Base-by-base conservation (phyloP, 768 basidiomycete genomes). In the Sistotremastrum suecicum region DNA sequence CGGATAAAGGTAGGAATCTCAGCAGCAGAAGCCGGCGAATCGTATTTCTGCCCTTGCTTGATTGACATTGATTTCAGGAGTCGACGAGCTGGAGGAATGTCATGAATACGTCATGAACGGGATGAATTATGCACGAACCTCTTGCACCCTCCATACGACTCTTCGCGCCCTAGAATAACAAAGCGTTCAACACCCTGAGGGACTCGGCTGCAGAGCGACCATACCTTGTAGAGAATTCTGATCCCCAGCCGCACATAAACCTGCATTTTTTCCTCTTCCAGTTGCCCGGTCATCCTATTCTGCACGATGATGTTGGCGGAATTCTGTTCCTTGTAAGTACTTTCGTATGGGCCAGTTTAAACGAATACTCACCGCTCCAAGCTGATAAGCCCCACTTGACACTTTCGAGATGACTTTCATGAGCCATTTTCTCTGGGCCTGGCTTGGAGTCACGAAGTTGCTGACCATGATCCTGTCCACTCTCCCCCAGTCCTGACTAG, bases 211-310 rank as follows among this genome's bases (percentile, higher is more conserved):
- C 39, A 45, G 32, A 35, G 4, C 11, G 11, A 20, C 55, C 58
- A 7, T 50, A 72, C 78, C 72, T 85, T 87, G 70, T 98, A 99
- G 49, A 97, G 60, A 47, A 99, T 57, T 30, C 94, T 70, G 56
- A 99, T 99, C 2, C 94, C 94, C 10, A 99, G 64, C 36, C 92
- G 68, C 0, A 97, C 89, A 58, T 95, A 97, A 8, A 79, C 78
- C 56, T 91, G 83, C 90, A 97, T 99, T 69, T 97, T 98, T 66
- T 98, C 94, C 63, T 99, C 94, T 58, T 91, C 84, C 47, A 98
- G 59, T 59, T 88, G 85, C 0, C 94, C 94, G 0, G 88, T 91
- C 60, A 77, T 62, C 9, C 94, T 73, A 58, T 97, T 91, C 65
- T 98, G 94, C 1, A 99, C 92, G 48, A 97, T 89, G 53, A 99